These are phyloP conservation scores for Eucalyptus regnans DNA, from an alignment of 345 rosid genomes.

Conservation along the genomic window DNA sequence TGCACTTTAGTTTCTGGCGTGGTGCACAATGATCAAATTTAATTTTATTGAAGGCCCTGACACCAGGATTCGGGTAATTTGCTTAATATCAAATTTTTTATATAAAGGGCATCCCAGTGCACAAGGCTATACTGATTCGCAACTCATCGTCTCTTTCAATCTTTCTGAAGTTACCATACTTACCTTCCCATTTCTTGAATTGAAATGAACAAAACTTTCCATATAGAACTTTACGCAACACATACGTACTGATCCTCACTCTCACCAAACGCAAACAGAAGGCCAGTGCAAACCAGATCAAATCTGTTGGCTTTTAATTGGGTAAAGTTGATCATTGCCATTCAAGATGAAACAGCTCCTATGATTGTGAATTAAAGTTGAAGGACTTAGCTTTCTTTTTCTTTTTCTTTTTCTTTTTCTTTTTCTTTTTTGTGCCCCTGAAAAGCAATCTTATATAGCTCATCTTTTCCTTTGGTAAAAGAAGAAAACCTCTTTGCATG, in stretches of 20 bases:
- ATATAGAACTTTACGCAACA: not conserved
- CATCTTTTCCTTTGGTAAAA: not conserved
- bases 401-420: not conserved
- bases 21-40: not conserved
- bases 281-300: not conserved
- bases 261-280: not conserved
- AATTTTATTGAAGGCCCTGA: not conserved
- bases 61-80: not conserved
- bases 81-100: not conserved
- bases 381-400: not conserved
- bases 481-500: not conserved
- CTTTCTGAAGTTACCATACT: not conserved
- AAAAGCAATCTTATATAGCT: not conserved
- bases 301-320: not conserved
- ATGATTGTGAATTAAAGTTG: not conserved
- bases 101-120: not conserved
- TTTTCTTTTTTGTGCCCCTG: not conserved
- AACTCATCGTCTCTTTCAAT: not conserved
- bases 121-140: not conserved
- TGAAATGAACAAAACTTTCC: not conserved
- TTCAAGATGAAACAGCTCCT: not conserved
- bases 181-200: not conserved
- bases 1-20: not conserved
- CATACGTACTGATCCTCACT: not conserved
- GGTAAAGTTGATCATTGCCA: not conserved